These are phyloP conservation scores for Phialophora tarda DNA, from an alignment of 2,329 filamentous ascomycete species.

Conservation along the genomic window DNA sequence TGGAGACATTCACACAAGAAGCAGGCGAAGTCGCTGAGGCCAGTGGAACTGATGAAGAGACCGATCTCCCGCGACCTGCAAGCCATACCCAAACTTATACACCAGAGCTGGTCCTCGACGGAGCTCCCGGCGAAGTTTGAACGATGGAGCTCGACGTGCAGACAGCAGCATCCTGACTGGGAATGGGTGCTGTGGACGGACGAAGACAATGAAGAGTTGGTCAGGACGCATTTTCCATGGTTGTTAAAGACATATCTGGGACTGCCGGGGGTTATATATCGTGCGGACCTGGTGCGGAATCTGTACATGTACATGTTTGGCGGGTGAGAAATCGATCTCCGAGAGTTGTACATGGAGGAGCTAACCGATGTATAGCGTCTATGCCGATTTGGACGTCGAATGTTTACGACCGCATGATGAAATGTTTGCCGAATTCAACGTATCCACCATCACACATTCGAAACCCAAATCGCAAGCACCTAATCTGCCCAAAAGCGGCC, in stretches of 20 bases:
- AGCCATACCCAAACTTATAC: slow-evolving; percentile 38
- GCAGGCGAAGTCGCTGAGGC: slow-evolving; percentile 26
- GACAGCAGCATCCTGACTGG: slow-evolving; percentile 43
- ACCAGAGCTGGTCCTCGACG: slow-evolving; percentile 39
- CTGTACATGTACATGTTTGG: slow-evolving; percentile 49
- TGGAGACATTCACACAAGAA: slow-evolving; percentile 9
- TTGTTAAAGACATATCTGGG: slow-evolving; percentile 42
- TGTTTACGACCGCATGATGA: slow-evolving; percentile 42
- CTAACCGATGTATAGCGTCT: slow-evolving; percentile 39
- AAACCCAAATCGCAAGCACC: slow-evolving; percentile 26
- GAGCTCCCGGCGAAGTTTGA: slow-evolving; percentile 40
- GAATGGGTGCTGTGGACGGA: slow-evolving; percentile 50
- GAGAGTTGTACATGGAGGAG: neutral
- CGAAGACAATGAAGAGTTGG: slow-evolving; percentile 46
- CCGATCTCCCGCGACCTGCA: slow-evolving; percentile 34
- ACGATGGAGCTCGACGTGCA: slow-evolving; percentile 44
- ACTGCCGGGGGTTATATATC: slow-evolving; percentile 44
- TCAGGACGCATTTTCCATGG: slow-evolving; percentile 45
- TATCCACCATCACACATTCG: slow-evolving; percentile 31
- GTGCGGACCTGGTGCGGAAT: slow-evolving; percentile 44
- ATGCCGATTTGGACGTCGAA: slow-evolving; percentile 45
- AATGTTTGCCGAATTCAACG: slow-evolving; percentile 40
- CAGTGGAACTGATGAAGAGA: slow-evolving; percentile 29
- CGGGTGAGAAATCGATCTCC: slow-evolving; percentile 30
- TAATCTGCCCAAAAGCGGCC: slow-evolving; percentile 28